phyloP scores from a whole-genome alignment of 2,329 filamentous ascomycete species.

The Neurospora crassa region DNA sequence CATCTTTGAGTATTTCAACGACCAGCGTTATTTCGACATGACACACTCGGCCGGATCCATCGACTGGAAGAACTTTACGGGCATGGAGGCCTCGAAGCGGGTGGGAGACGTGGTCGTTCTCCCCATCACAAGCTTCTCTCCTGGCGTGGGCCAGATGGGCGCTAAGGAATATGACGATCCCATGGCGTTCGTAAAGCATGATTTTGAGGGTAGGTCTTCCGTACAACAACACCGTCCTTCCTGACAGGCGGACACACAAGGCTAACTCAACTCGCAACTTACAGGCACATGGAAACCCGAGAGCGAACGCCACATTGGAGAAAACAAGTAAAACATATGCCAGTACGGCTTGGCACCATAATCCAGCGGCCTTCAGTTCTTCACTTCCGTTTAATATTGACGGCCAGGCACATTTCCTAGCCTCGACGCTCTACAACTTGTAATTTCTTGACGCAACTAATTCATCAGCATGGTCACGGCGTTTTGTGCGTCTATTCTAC shows the following conservation, averaged over 20 bases:
- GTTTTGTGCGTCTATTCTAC: not conserved
- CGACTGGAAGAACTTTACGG: slow-evolving; percentile 81
- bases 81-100: slow-evolving; percentile 72
- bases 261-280: not conserved
- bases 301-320: slow-evolving; percentile 59
- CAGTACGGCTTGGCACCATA: not conserved
- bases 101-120: slow-evolving; percentile 89
- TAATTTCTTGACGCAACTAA: not conserved
- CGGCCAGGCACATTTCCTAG: not conserved
- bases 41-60: slow-evolving; percentile 60
- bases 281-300: slow-evolving; percentile 70
- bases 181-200: slow-evolving; percentile 95
- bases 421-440: not conserved
- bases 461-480: not conserved
- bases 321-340: slow-evolving; percentile 22
- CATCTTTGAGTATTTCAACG: slow-evolving; percentile 90
- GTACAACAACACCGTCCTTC: not conserved
- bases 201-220: slow-evolving; percentile 70
- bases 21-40: slow-evolving; percentile 80
- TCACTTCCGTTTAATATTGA: not conserved
- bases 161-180: slow-evolving; percentile 81
- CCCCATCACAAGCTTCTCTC: slow-evolving; percentile 95
- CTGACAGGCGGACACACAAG: not conserved
- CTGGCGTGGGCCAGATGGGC: slow-evolving; percentile 88
- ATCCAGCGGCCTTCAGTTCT: not conserved